Conservation (phyloP, 192 early-diverging fungal genomes). For the Gorgonomyces haynaldii region DNA sequence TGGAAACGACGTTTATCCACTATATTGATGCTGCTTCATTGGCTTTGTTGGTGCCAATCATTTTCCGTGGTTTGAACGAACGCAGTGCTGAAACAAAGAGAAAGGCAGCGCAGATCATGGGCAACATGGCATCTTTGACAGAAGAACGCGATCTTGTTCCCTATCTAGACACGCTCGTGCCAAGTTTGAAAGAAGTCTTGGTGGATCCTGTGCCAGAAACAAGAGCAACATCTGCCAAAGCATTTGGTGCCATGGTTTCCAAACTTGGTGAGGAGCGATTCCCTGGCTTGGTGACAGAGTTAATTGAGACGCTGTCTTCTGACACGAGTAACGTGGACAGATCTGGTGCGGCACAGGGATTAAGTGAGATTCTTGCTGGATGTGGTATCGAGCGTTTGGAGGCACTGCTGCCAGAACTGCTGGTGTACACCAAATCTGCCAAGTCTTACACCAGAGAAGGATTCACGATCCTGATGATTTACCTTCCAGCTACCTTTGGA, state of each 20-base stretch:
- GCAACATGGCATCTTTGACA: conserved; percentile 92
- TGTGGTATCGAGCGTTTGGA: conserved; percentile 77
- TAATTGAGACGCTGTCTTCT: conserved; percentile 73
- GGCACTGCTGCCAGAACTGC: conserved; percentile 77
- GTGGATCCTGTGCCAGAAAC: conserved; percentile 95
- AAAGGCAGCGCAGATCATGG: conserved; percentile 94
- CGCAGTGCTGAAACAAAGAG: conserved; percentile 86
- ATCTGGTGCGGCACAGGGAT: conserved; percentile 92
- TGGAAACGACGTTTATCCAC: conserved; percentile 93
- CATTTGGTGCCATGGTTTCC: conserved; percentile 82
- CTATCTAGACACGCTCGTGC: conserved; percentile 72
- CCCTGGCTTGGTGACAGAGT: conserved; percentile 79
- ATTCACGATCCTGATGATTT: conserved; percentile 90
- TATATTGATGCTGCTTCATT: conserved; percentile 96
- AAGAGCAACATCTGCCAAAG: conserved; percentile 84
- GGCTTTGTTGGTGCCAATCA: conserved; percentile 87
- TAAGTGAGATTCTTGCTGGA: conserved; percentile 86
- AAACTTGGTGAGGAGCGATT: conserved; percentile 88
- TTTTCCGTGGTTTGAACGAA: conserved; percentile 83
- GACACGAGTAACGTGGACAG: conserved; percentile 89
- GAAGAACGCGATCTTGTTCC: conserved; percentile 87
- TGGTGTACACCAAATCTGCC: conserved; percentile 63
- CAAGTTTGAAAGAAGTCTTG: conserved; percentile 79
- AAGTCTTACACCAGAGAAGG: conserved; percentile 84
- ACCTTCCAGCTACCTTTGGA: conserved; percentile 90